Evolutionary conservation across 1,139 yeast species (phyloP), one percentile per base, ranked within the genome.

Genomic region (Suhomyces yuchorum): DNA sequence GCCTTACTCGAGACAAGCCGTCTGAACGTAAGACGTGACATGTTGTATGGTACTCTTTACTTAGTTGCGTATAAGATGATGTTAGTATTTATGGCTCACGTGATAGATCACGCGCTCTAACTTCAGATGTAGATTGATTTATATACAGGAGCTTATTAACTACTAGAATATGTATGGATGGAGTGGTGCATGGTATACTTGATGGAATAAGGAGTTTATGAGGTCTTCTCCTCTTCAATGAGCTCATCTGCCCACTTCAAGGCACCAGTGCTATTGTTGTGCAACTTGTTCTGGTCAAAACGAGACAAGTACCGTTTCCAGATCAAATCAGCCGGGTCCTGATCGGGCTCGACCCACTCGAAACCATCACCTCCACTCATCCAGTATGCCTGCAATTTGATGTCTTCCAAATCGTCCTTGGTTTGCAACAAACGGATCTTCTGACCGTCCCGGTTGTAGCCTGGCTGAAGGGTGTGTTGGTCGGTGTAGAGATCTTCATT

Each of bases 311-410:
- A 73, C 2, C 60, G 48, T 41, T 73, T 68, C 89, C 88, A 84
- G 28, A 78, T 57, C 20, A 83, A 57, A 32, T 83, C 87, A 0
- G 90, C 90, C 0, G 92, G 92, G 58, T 86, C 93, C 58, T 83
- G 85, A 60, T 87, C 93, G 0, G 92, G 92, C 58, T 86, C 93
- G 8, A 78, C 83, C 88, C 92, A 87, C 54, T 84, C 87, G 59
- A 85, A 86, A 12, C 87, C 86, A 52, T 84, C 90, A 14, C 91
- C 91, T 11, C 85, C 86, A 48, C 80, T 71, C 61, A 85, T 79
- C 93, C 95, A 87, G 64, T 86, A 87, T 44, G 89, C 91, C 58
- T 85, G 83, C 58, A 84, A 64, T 67, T 78, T 74, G 43, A 82
- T 63, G 50, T 84, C 88, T 48, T 80, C 78, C 49, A 74, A 59